Base-by-base conservation (phyloP, 75 land plant species). In the Azolla pinnata region DNA sequence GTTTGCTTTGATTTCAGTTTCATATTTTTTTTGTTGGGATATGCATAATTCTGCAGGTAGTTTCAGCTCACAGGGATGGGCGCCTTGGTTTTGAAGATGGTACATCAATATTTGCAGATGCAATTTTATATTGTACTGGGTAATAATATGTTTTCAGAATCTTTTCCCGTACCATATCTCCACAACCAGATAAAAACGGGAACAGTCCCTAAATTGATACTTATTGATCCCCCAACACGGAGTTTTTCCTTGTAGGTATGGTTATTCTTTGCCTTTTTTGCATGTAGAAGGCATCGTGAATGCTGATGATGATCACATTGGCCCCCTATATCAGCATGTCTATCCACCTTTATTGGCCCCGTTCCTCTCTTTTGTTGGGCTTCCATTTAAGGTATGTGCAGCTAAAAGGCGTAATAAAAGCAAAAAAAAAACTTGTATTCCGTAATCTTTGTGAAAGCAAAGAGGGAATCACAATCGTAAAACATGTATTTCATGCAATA, bases 81-180 rank as follows among this genome's bases (percentile, higher is more conserved):
- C 46, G 63, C 18, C 77, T 95, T 60, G 32, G 53, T 18, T 95
- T 95, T 66, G 44, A 69, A 50, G 83, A 84, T 80, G 97, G 91
- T 14, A 40, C 33, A 12, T 59, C 66, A 14, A 49, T 75, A 29
- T 18, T 49, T 33, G 96, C 79, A 9, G 81, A 95, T 76, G 72
- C 72, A 1, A 83, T 95, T 33, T 30, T 95, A 34, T 87, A 90
- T 44, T 95, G 99, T 65, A 95, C 99, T 4, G 99, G 99, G 99
- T 95, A 73, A 46, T n/a, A n/a, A n/a, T n/a, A n/a, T 42, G 31
- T 63, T 56, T 29, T 8, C 18, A 12, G 14, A 24, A 0, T 57
- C 10, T 53, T 63, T 28, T 12, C 23, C 31, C 27, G 64, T 32
- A 31, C 45, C 31, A 16, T 3, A 30, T 24, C 0, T 16, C 19